These are phyloP conservation scores for Paraphaeosphaeria minitans DNA, from an alignment of 2,329 filamentous ascomycete species.

Conservation along the genomic window DNA sequence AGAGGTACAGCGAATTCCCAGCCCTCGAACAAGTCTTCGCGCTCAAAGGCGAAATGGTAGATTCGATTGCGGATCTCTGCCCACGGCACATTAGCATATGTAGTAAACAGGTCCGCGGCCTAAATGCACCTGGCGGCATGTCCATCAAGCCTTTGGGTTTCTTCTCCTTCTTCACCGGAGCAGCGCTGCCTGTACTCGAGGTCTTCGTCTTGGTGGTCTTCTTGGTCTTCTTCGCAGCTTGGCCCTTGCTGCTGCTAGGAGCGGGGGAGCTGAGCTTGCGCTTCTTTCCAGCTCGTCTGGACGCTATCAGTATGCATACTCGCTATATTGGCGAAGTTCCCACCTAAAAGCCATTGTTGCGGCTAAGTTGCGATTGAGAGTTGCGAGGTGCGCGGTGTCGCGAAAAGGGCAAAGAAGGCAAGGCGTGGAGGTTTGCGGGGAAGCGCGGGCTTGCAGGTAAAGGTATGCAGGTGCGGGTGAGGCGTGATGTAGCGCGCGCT, in stretches of 20 bases:
- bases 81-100: neutral
- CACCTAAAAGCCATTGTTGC: neutral
- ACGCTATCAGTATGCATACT: neutral
- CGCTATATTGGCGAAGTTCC: neutral
- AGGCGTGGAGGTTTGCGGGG: neutral
- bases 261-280: neutral
- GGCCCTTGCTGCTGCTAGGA: neutral
- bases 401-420: neutral
- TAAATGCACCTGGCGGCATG: neutral
- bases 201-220: neutral
- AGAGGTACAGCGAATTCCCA: neutral
- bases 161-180: neutral
- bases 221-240: neutral
- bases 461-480: neutral
- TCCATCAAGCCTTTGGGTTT: slow-evolving; percentile 1
- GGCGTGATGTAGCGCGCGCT: neutral
- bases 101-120: neutral
- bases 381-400: neutral
- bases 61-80: slow-evolving; percentile 23
- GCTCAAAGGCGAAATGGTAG: slow-evolving; percentile 18
- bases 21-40: neutral
- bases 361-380: neutral
- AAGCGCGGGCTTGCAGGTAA: neutral
- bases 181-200: neutral
- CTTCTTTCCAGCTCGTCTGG: slow-evolving; percentile 4